Evolutionary conservation across 2,329 filamentous ascomycete genomes (phyloP).

Genomic region (Aspergillus fischeri): DNA sequence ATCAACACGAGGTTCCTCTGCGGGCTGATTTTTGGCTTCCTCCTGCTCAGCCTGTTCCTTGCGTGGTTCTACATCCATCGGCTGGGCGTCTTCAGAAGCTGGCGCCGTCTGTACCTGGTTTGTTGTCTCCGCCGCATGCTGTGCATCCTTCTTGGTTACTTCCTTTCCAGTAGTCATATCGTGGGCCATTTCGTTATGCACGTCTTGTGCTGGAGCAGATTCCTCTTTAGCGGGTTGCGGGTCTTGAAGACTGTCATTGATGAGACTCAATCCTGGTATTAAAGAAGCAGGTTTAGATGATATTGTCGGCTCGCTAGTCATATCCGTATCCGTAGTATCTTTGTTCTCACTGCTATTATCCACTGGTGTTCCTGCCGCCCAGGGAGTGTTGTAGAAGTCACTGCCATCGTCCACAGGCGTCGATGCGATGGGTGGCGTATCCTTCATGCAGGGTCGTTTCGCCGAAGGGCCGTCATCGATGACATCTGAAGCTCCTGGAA

Average conservation of each 20-base stretch:
- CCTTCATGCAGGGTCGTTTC: slow-evolving; percentile 25
- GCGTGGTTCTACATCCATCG: slow-evolving; percentile 27
- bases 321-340: not conserved
- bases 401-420: slow-evolving; percentile 35
- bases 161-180: not conserved
- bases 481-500: slow-evolving; percentile 10
- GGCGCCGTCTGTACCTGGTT: slow-evolving; percentile 4
- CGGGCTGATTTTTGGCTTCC: slow-evolving; percentile 2
- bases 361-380: slow-evolving; percentile 27
- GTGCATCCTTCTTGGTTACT: not conserved
- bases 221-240: slow-evolving; percentile 8
- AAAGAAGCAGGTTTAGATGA: slow-evolving; percentile 16
- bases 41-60: slow-evolving; percentile 4
- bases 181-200: not conserved
- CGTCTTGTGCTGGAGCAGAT: not conserved
- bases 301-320: slow-evolving; percentile 10
- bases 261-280: slow-evolving; percentile 37
- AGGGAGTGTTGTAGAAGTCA: slow-evolving; percentile 41
- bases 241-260: slow-evolving; percentile 20
- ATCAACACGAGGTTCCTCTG: not conserved
- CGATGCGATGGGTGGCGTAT: slow-evolving; percentile 27
- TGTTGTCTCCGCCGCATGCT: slow-evolving; percentile 1
- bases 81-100: slow-evolving; percentile 10
- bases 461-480: slow-evolving; percentile 19
- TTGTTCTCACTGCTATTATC: slow-evolving; percentile 4